phyloP scores from a whole-genome alignment of 2,329 filamentous ascomycete species.

The Epichloe aotearoae region DNA sequence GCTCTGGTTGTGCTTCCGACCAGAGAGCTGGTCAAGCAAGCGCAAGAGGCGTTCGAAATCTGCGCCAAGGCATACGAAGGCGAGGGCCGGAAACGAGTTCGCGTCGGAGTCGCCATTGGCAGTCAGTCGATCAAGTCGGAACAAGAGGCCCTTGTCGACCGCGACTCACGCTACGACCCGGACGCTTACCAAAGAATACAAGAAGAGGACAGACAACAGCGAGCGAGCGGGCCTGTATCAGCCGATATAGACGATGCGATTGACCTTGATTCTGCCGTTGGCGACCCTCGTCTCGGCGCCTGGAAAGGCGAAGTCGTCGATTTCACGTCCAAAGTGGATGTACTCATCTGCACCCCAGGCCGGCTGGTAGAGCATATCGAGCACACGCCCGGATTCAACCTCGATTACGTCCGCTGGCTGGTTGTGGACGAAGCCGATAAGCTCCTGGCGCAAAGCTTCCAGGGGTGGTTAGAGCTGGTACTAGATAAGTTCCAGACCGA shows the following conservation, averaged over 20 bases:
- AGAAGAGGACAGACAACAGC: constrained; percentile 9
- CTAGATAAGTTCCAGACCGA: constrained; percentile 44
- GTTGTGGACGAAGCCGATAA: constrained; percentile 92
- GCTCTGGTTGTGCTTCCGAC: constrained; percentile 84
- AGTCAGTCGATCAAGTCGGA: constrained; percentile 61
- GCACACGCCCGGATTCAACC: constrained; percentile 66
- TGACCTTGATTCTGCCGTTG: constrained; percentile 10
- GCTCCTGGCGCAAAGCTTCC: constrained; percentile 79
- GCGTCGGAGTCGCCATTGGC: constrained; percentile 71
- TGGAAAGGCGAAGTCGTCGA: constrained; percentile 42
- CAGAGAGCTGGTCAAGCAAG: constrained; percentile 79
- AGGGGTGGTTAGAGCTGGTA: constrained; percentile 73
- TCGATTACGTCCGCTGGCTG: constrained; percentile 73
- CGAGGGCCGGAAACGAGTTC: constrained; percentile 49
- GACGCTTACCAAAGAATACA: constrained; percentile 28
- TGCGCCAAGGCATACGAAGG: constrained; percentile 51
- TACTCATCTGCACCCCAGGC: constrained; percentile 84
- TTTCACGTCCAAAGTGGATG: constrained; percentile 63
- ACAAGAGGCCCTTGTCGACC: constrained; percentile 34
- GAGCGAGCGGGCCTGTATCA: constrained; percentile 3
- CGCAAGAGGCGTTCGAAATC: constrained; percentile 61
- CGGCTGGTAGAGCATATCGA: constrained; percentile 83
- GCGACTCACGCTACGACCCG: constrained; percentile 49
- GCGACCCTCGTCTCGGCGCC: constrained; percentile 19
- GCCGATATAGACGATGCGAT: constrained; percentile 9